These are phyloP conservation scores for Glycyrrhiza uralensis DNA, from an alignment of 306 rosid species.

Conservation along the genomic window DNA sequence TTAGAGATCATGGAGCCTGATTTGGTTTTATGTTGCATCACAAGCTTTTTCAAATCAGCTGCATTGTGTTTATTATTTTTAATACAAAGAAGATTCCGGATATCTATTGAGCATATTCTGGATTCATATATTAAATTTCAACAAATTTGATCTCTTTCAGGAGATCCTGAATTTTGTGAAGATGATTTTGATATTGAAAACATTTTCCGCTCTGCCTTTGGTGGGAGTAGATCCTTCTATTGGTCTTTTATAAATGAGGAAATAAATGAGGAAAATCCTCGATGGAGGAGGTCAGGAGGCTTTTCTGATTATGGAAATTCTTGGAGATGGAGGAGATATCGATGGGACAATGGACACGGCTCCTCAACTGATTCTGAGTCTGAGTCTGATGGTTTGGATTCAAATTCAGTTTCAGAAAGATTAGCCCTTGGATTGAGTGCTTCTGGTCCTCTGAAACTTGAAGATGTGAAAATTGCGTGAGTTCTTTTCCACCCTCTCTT, in stretches of 20 bases:
- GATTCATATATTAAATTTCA: slow-evolving; percentile 6
- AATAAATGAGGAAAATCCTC: slow-evolving; percentile 62
- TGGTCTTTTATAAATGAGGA: slow-evolving; percentile 76
- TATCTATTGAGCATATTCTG: slow-evolving; percentile 6
- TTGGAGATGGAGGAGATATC: slow-evolving; percentile 56
- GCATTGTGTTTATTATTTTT: neutral
- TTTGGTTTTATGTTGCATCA: slow-evolving; percentile 22
- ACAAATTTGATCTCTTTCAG: slow-evolving; percentile 33
- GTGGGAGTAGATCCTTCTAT: slow-evolving; percentile 50
- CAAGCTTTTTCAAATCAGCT: neutral
- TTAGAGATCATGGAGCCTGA: neutral
- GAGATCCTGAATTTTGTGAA: slow-evolving; percentile 55
- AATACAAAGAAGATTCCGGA: neutral
- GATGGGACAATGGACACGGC: slow-evolving; percentile 42
- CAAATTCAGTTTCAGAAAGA: slow-evolving; percentile 47
- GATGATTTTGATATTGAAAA: slow-evolving; percentile 61
- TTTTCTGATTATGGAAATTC: slow-evolving; percentile 41
- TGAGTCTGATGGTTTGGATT: slow-evolving; percentile 30
- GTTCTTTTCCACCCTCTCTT: slow-evolving; percentile 22
- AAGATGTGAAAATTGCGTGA: slow-evolving; percentile 88
- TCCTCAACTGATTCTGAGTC: slow-evolving; percentile 35
- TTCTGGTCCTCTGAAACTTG: slow-evolving; percentile 69
- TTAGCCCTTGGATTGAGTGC: slow-evolving; percentile 74
- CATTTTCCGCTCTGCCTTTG: slow-evolving; percentile 57
- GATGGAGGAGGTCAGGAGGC: slow-evolving; percentile 55